Percentiles rank a stretch among this genome's conserved stretches.
phyloP scores from a whole-genome alignment of 2,329 filamentous ascomycete genomes.

The Aspergillus oerlinghausenensis region DNA sequence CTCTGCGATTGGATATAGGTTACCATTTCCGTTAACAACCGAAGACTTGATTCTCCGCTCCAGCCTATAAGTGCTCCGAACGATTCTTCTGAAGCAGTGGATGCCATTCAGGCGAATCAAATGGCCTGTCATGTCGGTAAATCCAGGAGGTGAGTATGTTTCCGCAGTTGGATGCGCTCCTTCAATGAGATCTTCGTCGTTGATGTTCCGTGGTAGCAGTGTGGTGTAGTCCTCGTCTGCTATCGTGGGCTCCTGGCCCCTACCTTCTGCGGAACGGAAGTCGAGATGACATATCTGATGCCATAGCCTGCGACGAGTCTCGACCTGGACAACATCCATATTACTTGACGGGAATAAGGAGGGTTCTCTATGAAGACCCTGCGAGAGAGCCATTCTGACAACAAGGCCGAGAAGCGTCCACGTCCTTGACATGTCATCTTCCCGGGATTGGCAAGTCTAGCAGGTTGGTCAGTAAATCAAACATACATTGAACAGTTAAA shows the following conservation, averaged over 20 bases:
- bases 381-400: conserved; percentile 9
- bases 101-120: conserved; percentile 9
- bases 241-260: conserved; percentile 10
- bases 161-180: background rate
- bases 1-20: conserved; percentile 1
- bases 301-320: conserved; percentile 8
- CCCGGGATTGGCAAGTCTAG: conserved; percentile 9
- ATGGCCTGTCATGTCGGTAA: conserved; percentile 10
- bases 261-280: conserved; percentile 8
- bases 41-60: conserved; percentile 5
- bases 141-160: conserved; percentile 1
- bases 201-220: conserved; percentile 7
- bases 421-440: conserved; percentile 10
- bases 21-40: background rate
- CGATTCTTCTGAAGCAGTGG: conserved; percentile 8
- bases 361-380: conserved; percentile 10
- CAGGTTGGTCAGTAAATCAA: too few relatives aligned
- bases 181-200: conserved; percentile 8
- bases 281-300: conserved; percentile 11
- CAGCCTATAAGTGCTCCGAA: conserved; percentile 3
- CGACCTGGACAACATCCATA: conserved; percentile 9
- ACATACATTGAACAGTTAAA: too few relatives aligned
- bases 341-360: conserved; percentile 9
- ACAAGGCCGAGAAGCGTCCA: conserved; percentile 10
- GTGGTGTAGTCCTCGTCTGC: conserved; percentile 10